Evolutionary conservation across 495 filamentous ascomycete species (phyloP).

Genomic region (Xylaria intraflava): DNA sequence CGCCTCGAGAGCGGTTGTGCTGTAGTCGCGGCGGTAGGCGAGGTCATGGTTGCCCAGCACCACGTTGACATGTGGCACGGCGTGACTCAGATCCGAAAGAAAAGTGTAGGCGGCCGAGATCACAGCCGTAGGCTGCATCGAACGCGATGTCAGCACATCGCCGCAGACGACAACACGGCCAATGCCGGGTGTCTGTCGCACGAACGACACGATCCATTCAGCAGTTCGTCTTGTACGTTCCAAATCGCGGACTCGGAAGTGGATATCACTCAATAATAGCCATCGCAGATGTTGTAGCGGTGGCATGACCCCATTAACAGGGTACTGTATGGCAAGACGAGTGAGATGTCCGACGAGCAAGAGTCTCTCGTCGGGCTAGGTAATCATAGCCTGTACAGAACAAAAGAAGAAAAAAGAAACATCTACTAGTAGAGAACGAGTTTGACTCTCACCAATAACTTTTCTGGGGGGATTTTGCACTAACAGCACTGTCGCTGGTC

Average conservation of each 20-base stretch:
- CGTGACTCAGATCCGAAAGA: constrained; percentile 18
- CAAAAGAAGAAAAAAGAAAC: too few relatives aligned
- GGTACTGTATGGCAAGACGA: too few relatives aligned
- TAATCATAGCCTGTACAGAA: too few relatives aligned
- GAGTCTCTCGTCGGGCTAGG: too few relatives aligned
- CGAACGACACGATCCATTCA: constrained; percentile 26
- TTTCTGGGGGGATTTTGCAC: too few relatives aligned
- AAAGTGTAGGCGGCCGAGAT: constrained; percentile 28
- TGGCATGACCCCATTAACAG: background rate
- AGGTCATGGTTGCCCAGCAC: constrained; percentile 32
- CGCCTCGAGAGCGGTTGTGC: constrained; percentile 27
- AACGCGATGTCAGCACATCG: constrained; percentile 28
- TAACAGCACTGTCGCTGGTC: too few relatives aligned
- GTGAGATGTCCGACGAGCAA: too few relatives aligned
- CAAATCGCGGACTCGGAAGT: constrained; percentile 26
- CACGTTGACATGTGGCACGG: constrained; percentile 28
- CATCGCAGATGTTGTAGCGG: constrained; percentile 12
- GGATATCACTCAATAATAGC: constrained; percentile 30
- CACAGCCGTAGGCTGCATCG: constrained; percentile 27
- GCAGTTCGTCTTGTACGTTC: constrained; percentile 22
- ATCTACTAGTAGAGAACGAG: too few relatives aligned
- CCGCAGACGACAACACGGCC: constrained; percentile 27
- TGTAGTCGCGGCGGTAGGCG: constrained; percentile 26
- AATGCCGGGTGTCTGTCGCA: constrained; percentile 14
- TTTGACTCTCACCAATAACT: too few relatives aligned